A percentile compares a stretch with the other conserved stretches of the same genome.
These are phyloP conservation scores for Yamadazyma paraphyllophila DNA, from an alignment of 805 yeast species.

Conservation along the genomic window DNA sequence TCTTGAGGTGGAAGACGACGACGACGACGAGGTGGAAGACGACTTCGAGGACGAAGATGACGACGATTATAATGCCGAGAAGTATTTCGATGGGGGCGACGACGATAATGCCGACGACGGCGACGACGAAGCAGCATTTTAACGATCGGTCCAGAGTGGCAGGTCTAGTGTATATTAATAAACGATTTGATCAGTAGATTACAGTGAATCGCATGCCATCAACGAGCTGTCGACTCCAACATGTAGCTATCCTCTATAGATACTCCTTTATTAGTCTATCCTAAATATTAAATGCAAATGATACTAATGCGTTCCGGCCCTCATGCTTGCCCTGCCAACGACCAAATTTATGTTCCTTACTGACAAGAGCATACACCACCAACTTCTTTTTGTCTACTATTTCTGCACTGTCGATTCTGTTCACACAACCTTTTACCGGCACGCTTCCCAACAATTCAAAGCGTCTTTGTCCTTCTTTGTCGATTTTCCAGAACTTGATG, in stretches of 20 bases:
- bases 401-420: conserved; percentile 57
- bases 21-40: conserved; percentile 61
- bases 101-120: conserved; percentile 56
- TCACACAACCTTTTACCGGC: conserved; percentile 68
- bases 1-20: conserved; percentile 53
- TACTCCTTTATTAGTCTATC: no score
- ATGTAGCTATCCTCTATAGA: not conserved
- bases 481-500: conserved; percentile 74
- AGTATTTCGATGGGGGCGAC: conserved; percentile 72
- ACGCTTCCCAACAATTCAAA: conserved; percentile 59
- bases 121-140: conserved; percentile 69
- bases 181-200: no score
- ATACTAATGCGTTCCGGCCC: conserved; percentile 66
- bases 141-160: no score
- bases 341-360: conserved; percentile 86
- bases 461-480: conserved; percentile 54
- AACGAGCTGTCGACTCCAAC: no score
- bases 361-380: conserved; percentile 54
- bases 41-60: conserved; percentile 73
- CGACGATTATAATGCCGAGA: conserved; percentile 77
- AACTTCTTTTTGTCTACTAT: conserved; percentile 53
- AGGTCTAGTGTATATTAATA: conserved; percentile 9
- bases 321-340: conserved; percentile 70
- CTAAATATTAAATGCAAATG: conserved; percentile 32
- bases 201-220: no score